A percentile compares a stretch with the other conserved stretches of the same genome.
phyloP scores from a whole-genome alignment of 2,329 filamentous ascomycete genomes.

The Ambrosiella xylebori region DNA sequence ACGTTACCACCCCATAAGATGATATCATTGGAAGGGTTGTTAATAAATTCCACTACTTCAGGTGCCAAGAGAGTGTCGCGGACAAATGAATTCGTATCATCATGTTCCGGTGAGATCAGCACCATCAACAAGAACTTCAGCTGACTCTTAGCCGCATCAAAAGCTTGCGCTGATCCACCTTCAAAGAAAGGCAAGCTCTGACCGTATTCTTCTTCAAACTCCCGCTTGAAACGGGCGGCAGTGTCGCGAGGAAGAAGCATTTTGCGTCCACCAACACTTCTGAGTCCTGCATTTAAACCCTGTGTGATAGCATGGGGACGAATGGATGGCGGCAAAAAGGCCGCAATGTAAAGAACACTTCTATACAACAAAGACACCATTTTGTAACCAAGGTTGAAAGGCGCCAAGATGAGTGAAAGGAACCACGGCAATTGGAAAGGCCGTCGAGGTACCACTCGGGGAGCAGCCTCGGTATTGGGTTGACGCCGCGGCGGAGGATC shows the following conservation, averaged over 20 bases:
- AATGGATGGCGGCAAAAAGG: conserved; percentile 56
- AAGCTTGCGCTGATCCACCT: conserved; percentile 76
- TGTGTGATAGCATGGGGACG: conserved; percentile 38
- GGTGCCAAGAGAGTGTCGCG: conserved; percentile 63
- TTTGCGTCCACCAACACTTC: conserved; percentile 51
- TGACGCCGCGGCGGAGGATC: conserved; percentile 16
- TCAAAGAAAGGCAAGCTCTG: conserved; percentile 61
- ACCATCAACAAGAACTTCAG: conserved; percentile 83
- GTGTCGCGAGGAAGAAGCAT: conserved; percentile 74
- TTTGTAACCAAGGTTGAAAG: conserved; percentile 62
- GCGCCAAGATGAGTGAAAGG: conserved; percentile 37
- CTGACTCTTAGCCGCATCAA: conserved; percentile 78
- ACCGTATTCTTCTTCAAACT: conserved; percentile 91
- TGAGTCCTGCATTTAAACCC: conserved; percentile 31
- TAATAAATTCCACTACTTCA: conserved; percentile 58
- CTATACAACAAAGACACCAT: conserved; percentile 52
- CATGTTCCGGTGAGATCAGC: conserved; percentile 80
- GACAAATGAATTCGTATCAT: conserved; percentile 71
- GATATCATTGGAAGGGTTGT: conserved; percentile 58
- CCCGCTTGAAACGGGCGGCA: conserved; percentile 70
- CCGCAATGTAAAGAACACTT: conserved; percentile 59
- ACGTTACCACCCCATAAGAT: conserved; percentile 88
- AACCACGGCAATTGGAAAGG: conserved; percentile 61
- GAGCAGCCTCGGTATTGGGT: conserved; percentile 46
- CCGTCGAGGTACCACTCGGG: conserved; percentile 65